These are phyloP conservation scores for Aechmea fasciata DNA, from an alignment of 176 grass and related monocot genomes.

Conservation along the genomic window DNA sequence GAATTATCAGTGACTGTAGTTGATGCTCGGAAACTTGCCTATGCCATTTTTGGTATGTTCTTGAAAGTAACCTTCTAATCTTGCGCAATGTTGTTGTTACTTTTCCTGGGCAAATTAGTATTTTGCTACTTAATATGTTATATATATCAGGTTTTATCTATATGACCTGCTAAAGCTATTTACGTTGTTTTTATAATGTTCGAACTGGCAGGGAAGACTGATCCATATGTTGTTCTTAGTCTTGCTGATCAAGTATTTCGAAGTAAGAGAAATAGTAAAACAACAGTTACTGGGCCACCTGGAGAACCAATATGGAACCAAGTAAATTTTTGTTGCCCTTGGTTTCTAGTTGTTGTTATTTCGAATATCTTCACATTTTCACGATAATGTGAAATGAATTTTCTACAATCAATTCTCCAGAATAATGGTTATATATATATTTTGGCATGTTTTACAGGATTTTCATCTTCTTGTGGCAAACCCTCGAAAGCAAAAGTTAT, in stretches of 20 bases:
- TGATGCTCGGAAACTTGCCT: constrained; percentile 90
- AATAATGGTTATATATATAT: constrained; percentile 4
- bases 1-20: constrained; percentile 91
- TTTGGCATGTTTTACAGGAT: constrained; percentile 42
- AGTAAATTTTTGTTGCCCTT: constrained; percentile 33
- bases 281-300: constrained; percentile 78
- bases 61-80: not conserved
- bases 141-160: not conserved
- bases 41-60: constrained; percentile 67
- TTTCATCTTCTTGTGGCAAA: constrained; percentile 85
- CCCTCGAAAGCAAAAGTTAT: constrained; percentile 64
- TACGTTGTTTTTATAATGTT: not conserved
- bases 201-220: constrained; percentile 65
- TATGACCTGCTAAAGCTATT: not conserved
- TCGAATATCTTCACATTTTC: not conserved
- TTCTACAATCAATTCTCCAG: constrained; percentile 1
- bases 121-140: too few relatives aligned
- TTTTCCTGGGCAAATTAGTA: too few relatives aligned
- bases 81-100: not conserved
- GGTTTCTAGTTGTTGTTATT: not conserved
- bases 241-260: constrained; percentile 86
- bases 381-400: not conserved
- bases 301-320: constrained; percentile 98
- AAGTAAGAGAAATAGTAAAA: constrained; percentile 98
- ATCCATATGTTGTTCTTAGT: constrained; percentile 86